A percentile compares a stretch with the other conserved stretches of the same genome.
Evolutionary conservation across 345 rosid genomes (phyloP).

Genomic region (Boechera divaricarpa): DNA sequence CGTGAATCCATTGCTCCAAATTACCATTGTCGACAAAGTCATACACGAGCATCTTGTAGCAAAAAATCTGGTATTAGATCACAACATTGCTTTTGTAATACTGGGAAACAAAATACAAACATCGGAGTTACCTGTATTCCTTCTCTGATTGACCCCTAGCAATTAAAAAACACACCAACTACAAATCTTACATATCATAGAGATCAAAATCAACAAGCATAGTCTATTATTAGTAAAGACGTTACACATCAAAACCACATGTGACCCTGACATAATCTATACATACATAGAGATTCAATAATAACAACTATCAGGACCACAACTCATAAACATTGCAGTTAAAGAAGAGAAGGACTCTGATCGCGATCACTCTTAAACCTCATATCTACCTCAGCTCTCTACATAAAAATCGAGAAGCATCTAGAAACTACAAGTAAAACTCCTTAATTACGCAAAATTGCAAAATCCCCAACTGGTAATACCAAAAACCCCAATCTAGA

Average conservation of each 20-base stretch:
- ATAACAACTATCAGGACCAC: conserved; percentile 20
- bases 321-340: not conserved
- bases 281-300: conserved; percentile 14
- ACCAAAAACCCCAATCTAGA: conserved; percentile 8
- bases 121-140: conserved; percentile 71
- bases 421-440: not conserved
- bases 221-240: conserved; percentile 25
- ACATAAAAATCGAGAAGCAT: conserved; percentile 4
- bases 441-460: not conserved
- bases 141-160: conserved; percentile 93
- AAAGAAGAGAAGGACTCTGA: conserved; percentile 9
- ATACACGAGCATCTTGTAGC: conserved; percentile 79
- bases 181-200: conserved; percentile 14
- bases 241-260: conserved; percentile 21
- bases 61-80: not conserved
- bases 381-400: conserved; percentile 13
- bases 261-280: conserved; percentile 13
- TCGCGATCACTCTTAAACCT: not conserved
- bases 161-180: conserved; percentile 16
- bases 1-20: conserved; percentile 86
- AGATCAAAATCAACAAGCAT: conserved; percentile 24
- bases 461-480: not conserved
- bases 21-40: conserved; percentile 86
- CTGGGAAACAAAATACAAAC: not conserved
- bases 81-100: not conserved